Evolutionary conservation across 1,139 yeast species (phyloP).

Genomic region (Protomyces macrosporus): DNA sequence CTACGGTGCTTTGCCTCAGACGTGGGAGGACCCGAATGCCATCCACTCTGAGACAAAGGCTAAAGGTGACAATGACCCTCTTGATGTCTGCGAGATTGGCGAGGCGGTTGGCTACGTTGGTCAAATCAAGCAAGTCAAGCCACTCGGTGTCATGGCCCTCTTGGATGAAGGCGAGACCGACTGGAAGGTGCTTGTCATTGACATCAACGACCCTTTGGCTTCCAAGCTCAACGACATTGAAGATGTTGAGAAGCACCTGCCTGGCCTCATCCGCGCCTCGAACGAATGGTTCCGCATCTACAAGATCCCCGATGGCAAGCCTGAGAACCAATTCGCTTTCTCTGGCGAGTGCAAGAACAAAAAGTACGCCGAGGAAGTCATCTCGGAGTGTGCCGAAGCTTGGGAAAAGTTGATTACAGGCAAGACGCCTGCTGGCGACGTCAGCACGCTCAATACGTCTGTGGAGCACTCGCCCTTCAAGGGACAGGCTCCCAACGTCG

Average conservation of each 20-base stretch:
- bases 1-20: constrained; percentile 91
- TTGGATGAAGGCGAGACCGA: constrained; percentile 97
- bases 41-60: constrained; percentile 48
- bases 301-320: constrained; percentile 92
- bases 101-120: constrained; percentile 60
- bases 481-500: constrained; percentile 50
- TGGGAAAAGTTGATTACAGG: constrained; percentile 69
- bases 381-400: constrained; percentile 70
- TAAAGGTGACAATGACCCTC: constrained; percentile 91
- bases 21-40: constrained; percentile 77
- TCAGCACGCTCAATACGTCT: constrained; percentile 50
- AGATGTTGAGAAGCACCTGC: constrained; percentile 78
- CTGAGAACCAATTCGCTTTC: constrained; percentile 79
- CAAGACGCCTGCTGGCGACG: constrained; percentile 41
- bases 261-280: constrained; percentile 78
- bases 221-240: constrained; percentile 65
- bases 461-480: constrained; percentile 31
- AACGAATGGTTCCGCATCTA: constrained; percentile 94
- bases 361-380: constrained; percentile 62
- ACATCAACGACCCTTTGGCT: constrained; percentile 75
- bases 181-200: constrained; percentile 91
- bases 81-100: constrained; percentile 94
- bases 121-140: constrained; percentile 75
- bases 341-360: constrained; percentile 70
- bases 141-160: constrained; percentile 86